Evolutionary conservation across 2,329 filamentous ascomycete species (phyloP), one percentile per base, ranked within the genome.

Genomic region (Huntiella abstrusa): DNA sequence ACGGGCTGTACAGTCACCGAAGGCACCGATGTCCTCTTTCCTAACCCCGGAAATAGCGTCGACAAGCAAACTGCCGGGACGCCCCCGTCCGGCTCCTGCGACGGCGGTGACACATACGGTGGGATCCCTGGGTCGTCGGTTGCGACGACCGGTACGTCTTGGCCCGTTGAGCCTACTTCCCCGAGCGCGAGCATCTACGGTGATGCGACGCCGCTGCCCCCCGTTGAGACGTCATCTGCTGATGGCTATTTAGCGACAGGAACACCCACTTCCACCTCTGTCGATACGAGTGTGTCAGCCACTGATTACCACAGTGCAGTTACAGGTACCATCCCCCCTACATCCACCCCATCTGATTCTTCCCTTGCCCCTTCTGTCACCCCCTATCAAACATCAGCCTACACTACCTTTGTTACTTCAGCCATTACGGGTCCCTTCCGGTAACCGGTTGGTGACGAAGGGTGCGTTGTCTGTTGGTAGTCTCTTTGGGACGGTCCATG

Each of bases 11-110:
- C 57, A 19, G 78, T 73, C 10, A 60, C 60, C 1, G 70, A 75
- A 51, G 64, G 65, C 16, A 58, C 66, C 43, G 71, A 79, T 49
- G 68, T 80, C 16, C 57, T 66, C 46, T 83, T 77, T 60, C 78
- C 80, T 13, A 57, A 73, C 38, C 73, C 78, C 1, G 80, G 79
- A 8, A 60, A 64, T 1, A 64, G 68, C 46, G 64, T 73, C 43
- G 54, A 54, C 17, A 57, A 55, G n/a, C 56, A 59, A 11, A 53
- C 52, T 32, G 55, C 49, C 34, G 55, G 58, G 1, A 55, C 56
- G 12, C 51, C 55, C 7, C 59, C 61, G 2, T 43, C 49, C 16
- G 50, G 58, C 13, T 49, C 38, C 2, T 49, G 47, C 15, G 46
- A 37, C 8, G 39, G 7, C 4, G 13, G 11, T 12, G 10, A n/a